Conservation (phyloP, 805 yeast genomes). For the Cyberlindnera veronae region DNA sequence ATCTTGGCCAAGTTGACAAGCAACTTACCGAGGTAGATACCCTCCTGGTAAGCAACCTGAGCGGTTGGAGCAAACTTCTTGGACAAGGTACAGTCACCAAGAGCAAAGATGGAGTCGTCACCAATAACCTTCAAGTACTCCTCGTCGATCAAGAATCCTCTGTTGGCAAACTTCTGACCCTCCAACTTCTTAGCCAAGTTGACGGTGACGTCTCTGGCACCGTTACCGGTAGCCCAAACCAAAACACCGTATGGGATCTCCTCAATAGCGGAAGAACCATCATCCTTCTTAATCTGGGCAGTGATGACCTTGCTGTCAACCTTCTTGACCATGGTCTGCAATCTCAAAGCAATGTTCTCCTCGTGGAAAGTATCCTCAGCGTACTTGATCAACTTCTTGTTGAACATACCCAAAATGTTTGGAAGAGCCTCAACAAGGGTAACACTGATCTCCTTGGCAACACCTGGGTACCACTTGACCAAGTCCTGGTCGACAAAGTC, state of each 20-base stretch:
- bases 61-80: slow-evolving; percentile 94
- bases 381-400: slow-evolving; percentile 65
- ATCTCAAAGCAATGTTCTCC: slow-evolving; percentile 67
- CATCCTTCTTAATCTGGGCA: slow-evolving; percentile 63
- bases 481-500: slow-evolving; percentile 93
- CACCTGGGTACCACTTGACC: slow-evolving; percentile 82
- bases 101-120: slow-evolving; percentile 68
- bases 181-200: slow-evolving; percentile 66
- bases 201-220: slow-evolving; percentile 72
- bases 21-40: slow-evolving; percentile 70
- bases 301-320: slow-evolving; percentile 69
- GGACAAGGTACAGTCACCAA: slow-evolving; percentile 90
- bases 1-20: slow-evolving; percentile 63
- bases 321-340: slow-evolving; percentile 85
- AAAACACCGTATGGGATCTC: slow-evolving; percentile 86
- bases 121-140: slow-evolving; percentile 74
- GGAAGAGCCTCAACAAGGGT: slow-evolving; percentile 89
- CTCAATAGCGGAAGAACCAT: slow-evolving; percentile 54
- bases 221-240: slow-evolving; percentile 98
- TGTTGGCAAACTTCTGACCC: slow-evolving; percentile 78
- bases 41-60: slow-evolving; percentile 96
- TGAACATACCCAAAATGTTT: slow-evolving; percentile 75
- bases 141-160: slow-evolving; percentile 87
- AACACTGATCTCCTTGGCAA: slow-evolving; percentile 77
- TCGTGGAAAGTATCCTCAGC: slow-evolving; percentile 73